Base-by-base conservation (phyloP, 176 grass and related monocot species). In the Tillandsia fasciculata region DNA sequence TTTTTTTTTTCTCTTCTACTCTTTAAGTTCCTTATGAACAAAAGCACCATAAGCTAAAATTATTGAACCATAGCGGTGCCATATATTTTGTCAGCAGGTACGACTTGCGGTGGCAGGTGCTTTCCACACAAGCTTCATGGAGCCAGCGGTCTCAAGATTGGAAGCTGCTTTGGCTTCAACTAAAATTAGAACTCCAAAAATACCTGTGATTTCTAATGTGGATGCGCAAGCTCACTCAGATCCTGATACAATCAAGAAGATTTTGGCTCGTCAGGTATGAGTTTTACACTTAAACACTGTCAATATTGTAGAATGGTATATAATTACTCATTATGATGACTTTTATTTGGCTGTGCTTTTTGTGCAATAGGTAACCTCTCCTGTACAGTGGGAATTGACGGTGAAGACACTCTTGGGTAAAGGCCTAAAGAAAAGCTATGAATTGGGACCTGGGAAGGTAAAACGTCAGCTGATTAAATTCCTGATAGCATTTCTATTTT, bases 361-460 rank as follows among this genome's bases (percentile, higher is more conserved):
- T 13, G 63, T 58, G 27, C 26, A 70, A 66, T 70, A 97, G 94
- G 89, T 97, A 53, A 97, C 94, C 2, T 92, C 89, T 63, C 94
- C 94, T 0, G 94, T 97, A 10, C 92, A 89, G 28, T 91, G 88
- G 94, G 94, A 97, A 64, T 79, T 64, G 56, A 97, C 86, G 17
- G 79, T 97, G 51, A 97, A 90, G 48, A 90, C 89, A 64, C 81
- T 97, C 52, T 77, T 97, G 76, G 79, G 61, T 67, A 97, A 92
- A 66, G 94, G 94, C 12, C 84, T 97, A 67, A 86, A 90, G 86
- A 97, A 85, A 87, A 89, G 86, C 70, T 97, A 90, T 67, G 89
- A 97, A 83, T 79, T 97, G 24, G 89, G 94, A n/a, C 89, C 94
- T 73, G 93, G 93, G 82, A 97, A 97, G 93, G 93, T 97, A 72